Evolutionary conservation across 2,329 filamentous ascomycete species (phyloP).

Genomic region (Alternaria arbusti): DNA sequence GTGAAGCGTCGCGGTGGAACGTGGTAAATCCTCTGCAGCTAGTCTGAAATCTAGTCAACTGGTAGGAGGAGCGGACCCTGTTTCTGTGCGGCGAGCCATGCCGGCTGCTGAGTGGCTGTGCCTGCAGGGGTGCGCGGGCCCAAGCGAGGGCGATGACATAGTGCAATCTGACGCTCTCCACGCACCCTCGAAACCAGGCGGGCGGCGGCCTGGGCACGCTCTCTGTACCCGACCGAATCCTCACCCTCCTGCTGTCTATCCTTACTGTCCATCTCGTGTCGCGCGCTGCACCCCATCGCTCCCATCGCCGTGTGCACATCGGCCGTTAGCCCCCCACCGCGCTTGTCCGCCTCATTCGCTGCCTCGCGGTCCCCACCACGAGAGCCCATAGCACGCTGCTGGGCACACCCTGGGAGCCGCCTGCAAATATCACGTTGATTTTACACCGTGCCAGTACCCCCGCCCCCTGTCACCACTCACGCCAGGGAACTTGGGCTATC

Average conservation of each 20-base stretch:
- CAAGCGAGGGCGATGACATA: slow-evolving; percentile 19
- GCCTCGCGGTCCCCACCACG: slow-evolving; percentile 10
- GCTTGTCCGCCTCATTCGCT: slow-evolving; percentile 17
- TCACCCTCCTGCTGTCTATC: slow-evolving; percentile 1
- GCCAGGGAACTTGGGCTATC: slow-evolving; percentile 24
- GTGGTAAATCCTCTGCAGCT: not conserved
- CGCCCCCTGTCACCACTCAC: slow-evolving; percentile 22
- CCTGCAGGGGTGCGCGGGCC: slow-evolving; percentile 6
- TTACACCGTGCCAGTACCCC: slow-evolving; percentile 9
- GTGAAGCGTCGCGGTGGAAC: slow-evolving; percentile 2
- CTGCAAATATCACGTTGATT: slow-evolving; percentile 21
- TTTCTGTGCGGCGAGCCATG: not conserved
- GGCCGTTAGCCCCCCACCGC: slow-evolving; percentile 11
- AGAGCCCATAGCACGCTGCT: slow-evolving; percentile 5
- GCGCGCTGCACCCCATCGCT: not conserved
- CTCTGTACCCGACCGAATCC: not conserved
- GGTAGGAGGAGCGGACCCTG: slow-evolving; percentile 3
- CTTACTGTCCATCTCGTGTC: slow-evolving; percentile 1
- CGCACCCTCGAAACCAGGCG: slow-evolving; percentile 9
- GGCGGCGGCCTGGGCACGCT: slow-evolving; percentile 1
- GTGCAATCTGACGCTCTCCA: slow-evolving; percentile 9
- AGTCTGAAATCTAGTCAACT: not conserved
- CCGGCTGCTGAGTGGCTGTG: not conserved
- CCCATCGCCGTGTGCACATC: not conserved
- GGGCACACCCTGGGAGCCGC: slow-evolving; percentile 17